Evolutionary conservation across 2,329 filamentous ascomycete genomes (phyloP).

Genomic region (Cladophialophora yegresii): DNA sequence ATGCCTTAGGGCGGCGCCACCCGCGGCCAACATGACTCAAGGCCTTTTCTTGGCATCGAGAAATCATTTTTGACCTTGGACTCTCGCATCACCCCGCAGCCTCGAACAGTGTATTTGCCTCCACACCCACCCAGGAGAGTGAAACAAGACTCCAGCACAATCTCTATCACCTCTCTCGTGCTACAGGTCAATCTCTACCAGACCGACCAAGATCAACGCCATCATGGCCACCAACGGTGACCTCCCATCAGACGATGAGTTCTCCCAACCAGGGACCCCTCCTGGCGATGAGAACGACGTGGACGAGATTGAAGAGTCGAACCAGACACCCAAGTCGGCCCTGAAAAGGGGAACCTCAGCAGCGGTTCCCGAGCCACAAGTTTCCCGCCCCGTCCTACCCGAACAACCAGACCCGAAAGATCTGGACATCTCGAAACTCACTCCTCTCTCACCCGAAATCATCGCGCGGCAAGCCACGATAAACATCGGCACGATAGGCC

Average conservation of each 20-base stretch:
- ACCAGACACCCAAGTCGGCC: conserved; percentile 75
- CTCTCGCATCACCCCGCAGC: conserved; percentile 3
- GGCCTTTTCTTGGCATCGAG: background rate
- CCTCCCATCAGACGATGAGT: conserved; percentile 48
- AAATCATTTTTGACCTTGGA: conserved; percentile 43
- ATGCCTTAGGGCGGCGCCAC: no score
- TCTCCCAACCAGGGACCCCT: conserved; percentile 58
- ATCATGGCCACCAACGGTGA: conserved; percentile 43
- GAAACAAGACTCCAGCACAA: background rate
- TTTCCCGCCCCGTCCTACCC: conserved; percentile 68
- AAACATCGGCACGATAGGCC: conserved; percentile 97
- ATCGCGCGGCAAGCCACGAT: conserved; percentile 97
- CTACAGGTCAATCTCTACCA: background rate
- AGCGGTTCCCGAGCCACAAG: conserved; percentile 55
- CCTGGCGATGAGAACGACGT: conserved; percentile 51
- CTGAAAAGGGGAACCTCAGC: conserved; percentile 70
- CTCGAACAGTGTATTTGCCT: background rate
- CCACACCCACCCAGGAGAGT: background rate
- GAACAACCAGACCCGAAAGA: conserved; percentile 91
- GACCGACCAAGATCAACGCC: conserved; percentile 12
- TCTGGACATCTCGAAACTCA: conserved; percentile 77
- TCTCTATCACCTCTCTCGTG: no score
- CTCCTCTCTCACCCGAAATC: conserved; percentile 89
- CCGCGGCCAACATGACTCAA: background rate
- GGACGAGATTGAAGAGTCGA: conserved; percentile 58